These are phyloP conservation scores for Eremochloa ophiuroides DNA, from an alignment of 176 grass and related monocot species.

Conservation along the genomic window DNA sequence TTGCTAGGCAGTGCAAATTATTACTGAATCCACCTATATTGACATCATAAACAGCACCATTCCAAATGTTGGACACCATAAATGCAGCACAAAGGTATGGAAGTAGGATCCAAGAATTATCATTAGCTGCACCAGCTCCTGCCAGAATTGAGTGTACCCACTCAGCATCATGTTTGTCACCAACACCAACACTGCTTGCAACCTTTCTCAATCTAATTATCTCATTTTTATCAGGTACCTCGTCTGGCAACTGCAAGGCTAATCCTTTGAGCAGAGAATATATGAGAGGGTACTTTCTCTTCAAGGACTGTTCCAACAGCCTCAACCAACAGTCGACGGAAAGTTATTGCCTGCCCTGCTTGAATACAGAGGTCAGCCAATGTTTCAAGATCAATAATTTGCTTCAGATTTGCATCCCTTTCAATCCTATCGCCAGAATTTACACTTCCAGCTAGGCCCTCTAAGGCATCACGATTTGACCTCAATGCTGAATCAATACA, in stretches of 20 bases:
- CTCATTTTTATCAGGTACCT: slow-evolving; percentile 82
- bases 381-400: slow-evolving; percentile 87
- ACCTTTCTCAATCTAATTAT: slow-evolving; percentile 82
- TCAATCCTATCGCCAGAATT: slow-evolving; percentile 88
- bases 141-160: slow-evolving; percentile 84
- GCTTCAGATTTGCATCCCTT: slow-evolving; percentile 90
- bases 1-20: slow-evolving; percentile 91
- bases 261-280: slow-evolving; percentile 73
- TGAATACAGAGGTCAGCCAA: slow-evolving; percentile 86
- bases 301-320: slow-evolving; percentile 70
- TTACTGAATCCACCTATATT: slow-evolving; percentile 82
- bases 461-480: slow-evolving; percentile 81
- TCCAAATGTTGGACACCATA: slow-evolving; percentile 93
- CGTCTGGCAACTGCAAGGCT: slow-evolving; percentile 64
- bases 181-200: slow-evolving; percentile 61
- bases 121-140: slow-evolving; percentile 59
- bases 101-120: slow-evolving; percentile 94
- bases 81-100: slow-evolving; percentile 95
- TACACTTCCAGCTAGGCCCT: slow-evolving; percentile 79
- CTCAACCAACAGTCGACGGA: slow-evolving; percentile 79
- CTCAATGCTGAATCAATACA: slow-evolving; percentile 86
- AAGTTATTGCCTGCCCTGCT: slow-evolving; percentile 89
- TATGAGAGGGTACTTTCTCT: slow-evolving; percentile 91
- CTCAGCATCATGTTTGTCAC: slow-evolving; percentile 83
- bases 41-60: slow-evolving; percentile 63